Conservation (phyloP, 139 green algal species). For the Pycnococcus provasolii region DNA sequence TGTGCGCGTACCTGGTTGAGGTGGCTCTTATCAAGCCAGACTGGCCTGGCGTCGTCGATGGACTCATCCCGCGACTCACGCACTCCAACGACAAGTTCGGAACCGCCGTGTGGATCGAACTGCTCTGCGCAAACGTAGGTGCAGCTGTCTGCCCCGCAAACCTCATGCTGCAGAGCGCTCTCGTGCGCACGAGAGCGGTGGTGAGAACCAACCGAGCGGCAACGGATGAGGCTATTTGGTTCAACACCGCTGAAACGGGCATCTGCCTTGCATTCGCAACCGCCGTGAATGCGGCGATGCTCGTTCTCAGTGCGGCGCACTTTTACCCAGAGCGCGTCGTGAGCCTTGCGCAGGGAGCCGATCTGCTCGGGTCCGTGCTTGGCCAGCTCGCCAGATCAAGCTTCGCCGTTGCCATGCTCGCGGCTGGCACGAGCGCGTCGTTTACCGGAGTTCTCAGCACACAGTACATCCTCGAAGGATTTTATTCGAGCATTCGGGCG, state of each 20-base stretch:
- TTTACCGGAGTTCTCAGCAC: conserved; percentile 23
- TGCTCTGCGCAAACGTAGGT: conserved; percentile 27
- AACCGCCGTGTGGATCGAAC: conserved; percentile 14
- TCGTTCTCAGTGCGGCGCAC: conserved; percentile 10
- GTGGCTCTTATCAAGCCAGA: conserved; percentile 5
- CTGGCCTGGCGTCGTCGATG: conserved; percentile 8
- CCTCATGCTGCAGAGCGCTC: conserved; percentile 22
- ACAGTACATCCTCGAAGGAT: conserved; percentile 29
- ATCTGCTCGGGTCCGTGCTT: conserved; percentile 13
- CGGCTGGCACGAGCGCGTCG: conserved; percentile 15
- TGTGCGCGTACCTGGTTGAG: conserved; percentile 21
- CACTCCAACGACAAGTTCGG: conserved; percentile 22
- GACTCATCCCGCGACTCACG: conserved; percentile 15
- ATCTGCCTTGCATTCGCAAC: conserved; percentile 20
- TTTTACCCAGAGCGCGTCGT: conserved; percentile 21
- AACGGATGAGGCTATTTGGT: conserved; percentile 5
- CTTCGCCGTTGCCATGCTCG: conserved; percentile 25
- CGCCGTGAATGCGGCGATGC: conserved; percentile 19
- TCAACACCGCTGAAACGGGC: conserved; percentile 18
- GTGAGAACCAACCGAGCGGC: conserved; percentile 5
- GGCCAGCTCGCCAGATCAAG: not conserved
- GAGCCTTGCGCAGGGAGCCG: conserved; percentile 15
- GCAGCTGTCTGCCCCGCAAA: conserved; percentile 24
- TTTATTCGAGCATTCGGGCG: conserved; percentile 3
- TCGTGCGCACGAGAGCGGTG: conserved; percentile 10